Conservation (phyloP, 805 yeast species). For the Ogataea pini region DNA sequence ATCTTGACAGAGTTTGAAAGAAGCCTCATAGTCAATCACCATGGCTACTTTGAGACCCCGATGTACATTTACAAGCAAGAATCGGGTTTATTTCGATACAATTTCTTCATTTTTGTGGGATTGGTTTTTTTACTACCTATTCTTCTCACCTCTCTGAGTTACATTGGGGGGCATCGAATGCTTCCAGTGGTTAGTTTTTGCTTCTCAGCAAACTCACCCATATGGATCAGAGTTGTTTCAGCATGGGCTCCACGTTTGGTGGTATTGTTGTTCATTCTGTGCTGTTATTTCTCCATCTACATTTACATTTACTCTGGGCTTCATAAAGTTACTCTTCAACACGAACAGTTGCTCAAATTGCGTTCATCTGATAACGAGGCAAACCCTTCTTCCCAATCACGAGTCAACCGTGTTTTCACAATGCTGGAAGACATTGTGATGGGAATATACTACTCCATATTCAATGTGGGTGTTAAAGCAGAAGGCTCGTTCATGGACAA, state of each 20-base stretch:
- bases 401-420: neutral
- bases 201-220: slow-evolving; percentile 17
- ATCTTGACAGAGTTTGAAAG: slow-evolving; percentile 13
- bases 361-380: neutral
- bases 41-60: slow-evolving; percentile 19
- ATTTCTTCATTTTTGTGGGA: slow-evolving; percentile 5
- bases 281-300: slow-evolving; percentile 24
- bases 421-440: slow-evolving; percentile 6
- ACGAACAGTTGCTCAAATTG: slow-evolving; percentile 9
- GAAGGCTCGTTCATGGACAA: slow-evolving; percentile 9
- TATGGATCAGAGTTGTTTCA: slow-evolving; percentile 22
- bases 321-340: slow-evolving; percentile 15
- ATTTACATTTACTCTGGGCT: slow-evolving; percentile 18
- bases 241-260: slow-evolving; percentile 22
- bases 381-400: neutral
- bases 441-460: slow-evolving; percentile 21
- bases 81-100: slow-evolving; percentile 19
- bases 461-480: slow-evolving; percentile 13
- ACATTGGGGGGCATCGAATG: slow-evolving; percentile 13
- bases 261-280: slow-evolving; percentile 14
- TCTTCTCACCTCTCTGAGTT: slow-evolving; percentile 14
- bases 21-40: slow-evolving; percentile 8
- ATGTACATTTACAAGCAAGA: slow-evolving; percentile 19
- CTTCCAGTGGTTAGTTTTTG: slow-evolving; percentile 19
- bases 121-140: slow-evolving; percentile 12